Evolutionary conservation across 2,329 filamentous ascomycete species (phyloP), one percentile per base, ranked within the genome.

Genomic region (Ceratocystis lukuohia): DNA sequence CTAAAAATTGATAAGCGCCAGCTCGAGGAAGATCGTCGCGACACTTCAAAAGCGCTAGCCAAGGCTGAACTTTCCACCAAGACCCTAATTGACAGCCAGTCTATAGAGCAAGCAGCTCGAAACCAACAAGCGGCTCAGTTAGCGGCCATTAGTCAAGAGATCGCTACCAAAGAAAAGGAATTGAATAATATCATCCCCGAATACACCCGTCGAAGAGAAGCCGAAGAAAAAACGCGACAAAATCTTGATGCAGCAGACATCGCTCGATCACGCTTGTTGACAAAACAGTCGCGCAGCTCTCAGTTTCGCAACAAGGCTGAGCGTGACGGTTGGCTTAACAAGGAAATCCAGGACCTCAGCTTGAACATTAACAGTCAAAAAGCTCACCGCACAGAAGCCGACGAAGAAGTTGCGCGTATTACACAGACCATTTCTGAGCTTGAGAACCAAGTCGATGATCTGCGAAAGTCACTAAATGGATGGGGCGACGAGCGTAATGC

Each of bases 291-390:
- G 56, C 87, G 93, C 59, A 91, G 88, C 70, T 88, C 88, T 20
- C 88, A 91, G 69, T 99, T 96, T 75, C 88, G 83, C 72, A 95
- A 85, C 74, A 96, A 96, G 78, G 83, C 84, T 7, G 91, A 97
- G 73, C 87, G 95, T 56, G 93, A 99, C 74, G 83, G 84, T 45
- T 96, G 85, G 80, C 79, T 99, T 62, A 85, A 84, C 68, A 82
- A 84, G 69, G 88, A 96, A 75, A 89, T 97, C 66, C 81, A 88
- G 57, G 88, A 95, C 45, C 84, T 92, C 65, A 88, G 91, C 70
- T 79, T 84, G 45, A 88, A 88, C 4, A 79, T 96, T 37, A 87
- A 86, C 45, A 87, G 85, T 17, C 88, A 95, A 70, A 94, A 92
- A 73, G 88, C 89, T 25, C 91, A 96, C 69, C 84, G 88, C 45